These are phyloP conservation scores for Linnemannia schmuckeri DNA, from an alignment of 192 early-diverging fungal species.

Conservation along the genomic window DNA sequence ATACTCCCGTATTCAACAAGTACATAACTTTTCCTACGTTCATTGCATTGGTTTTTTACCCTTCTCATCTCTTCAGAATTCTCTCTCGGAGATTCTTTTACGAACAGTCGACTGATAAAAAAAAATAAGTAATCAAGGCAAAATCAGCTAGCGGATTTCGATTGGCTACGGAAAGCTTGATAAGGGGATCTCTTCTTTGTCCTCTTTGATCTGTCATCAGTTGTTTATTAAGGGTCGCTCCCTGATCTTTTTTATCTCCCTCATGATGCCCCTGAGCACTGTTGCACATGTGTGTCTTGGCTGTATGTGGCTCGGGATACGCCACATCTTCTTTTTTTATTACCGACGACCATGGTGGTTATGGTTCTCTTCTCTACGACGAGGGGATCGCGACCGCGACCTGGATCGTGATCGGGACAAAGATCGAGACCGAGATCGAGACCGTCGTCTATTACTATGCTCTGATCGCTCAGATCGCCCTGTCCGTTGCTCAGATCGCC, in stretches of 20 bases:
- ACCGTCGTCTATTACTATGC: background rate
- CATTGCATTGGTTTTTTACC: background rate
- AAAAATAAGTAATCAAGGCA: background rate
- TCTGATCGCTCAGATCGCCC: constrained; percentile 7
- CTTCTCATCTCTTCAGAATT: background rate
- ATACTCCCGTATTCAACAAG: background rate
- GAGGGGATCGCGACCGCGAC: constrained; percentile 24
- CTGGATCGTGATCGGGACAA: constrained; percentile 1
- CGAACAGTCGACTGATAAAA: too few relatives aligned
- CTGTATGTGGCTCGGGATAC: too few relatives aligned
- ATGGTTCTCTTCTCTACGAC: background rate
- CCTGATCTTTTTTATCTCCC: constrained; percentile 14
- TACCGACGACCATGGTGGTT: background rate
- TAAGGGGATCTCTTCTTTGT: background rate
- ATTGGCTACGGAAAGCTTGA: constrained; percentile 4
- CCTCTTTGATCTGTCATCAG: constrained; percentile 1
- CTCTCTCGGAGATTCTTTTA: background rate
- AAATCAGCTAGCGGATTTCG: background rate
- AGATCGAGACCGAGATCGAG: constrained; percentile 18
- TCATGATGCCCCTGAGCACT: background rate
- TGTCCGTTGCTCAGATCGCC: background rate
- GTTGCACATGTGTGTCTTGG: too few relatives aligned
- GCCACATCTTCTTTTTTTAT: background rate
- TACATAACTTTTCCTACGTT: background rate
- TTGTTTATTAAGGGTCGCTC: background rate